Base-by-base conservation (phyloP, 2,329 filamentous ascomycete genomes). In the Beauveria caledonica region DNA sequence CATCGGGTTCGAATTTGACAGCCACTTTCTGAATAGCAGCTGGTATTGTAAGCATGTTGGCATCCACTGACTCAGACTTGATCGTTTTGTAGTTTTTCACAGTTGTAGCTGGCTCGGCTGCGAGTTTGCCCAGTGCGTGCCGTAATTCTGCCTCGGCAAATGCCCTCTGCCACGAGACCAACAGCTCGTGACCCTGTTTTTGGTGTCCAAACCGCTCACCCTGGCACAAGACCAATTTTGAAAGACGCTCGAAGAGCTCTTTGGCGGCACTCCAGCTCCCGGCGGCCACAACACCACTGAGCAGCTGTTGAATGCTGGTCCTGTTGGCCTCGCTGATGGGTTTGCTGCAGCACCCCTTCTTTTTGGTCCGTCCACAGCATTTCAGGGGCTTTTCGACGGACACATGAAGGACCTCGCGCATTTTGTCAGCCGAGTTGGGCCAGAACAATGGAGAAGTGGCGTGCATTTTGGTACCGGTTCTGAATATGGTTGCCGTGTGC, bases 161-260 rank as follows among this genome's bases (percentile, higher is more conserved):
- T 1, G 44, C 52, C n/a, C 27, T 59, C 42, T 63, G 46, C 68
- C 66, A 70, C 1, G 33, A 7, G 6, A 17, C 33, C 0, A 68
- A 29, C 3, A 50, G 58, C 17, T 0, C 1, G 15, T 46, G 13
- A 0, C 61, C 59, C 3, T 66, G 8, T 0, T 54, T 0, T 8
- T 58, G 44, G 19, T 65, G 63, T 3, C 44, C 44, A 21, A 19
- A 45, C 19, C 19, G n/a, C 44, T 19, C 0, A 2, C 1, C 13
- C 33, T 19, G 1, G 39, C 68, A 70, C 60, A 70, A 60, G 5
- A 68, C 51, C 10, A 67, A 45, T 21, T 44, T 11, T n/a, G 66
- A 61, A 6, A 66, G 56, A 23, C 62, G 15, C 6, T 11, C 11
- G 36, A 70, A 62, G 19, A 62, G 33, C 13, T 61, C n/a, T 17